A percentile compares a stretch with the other conserved stretches of the same genome.
Conservation (phyloP, 371 early-diverging fungal species). For the Mucor indicus region DNA sequence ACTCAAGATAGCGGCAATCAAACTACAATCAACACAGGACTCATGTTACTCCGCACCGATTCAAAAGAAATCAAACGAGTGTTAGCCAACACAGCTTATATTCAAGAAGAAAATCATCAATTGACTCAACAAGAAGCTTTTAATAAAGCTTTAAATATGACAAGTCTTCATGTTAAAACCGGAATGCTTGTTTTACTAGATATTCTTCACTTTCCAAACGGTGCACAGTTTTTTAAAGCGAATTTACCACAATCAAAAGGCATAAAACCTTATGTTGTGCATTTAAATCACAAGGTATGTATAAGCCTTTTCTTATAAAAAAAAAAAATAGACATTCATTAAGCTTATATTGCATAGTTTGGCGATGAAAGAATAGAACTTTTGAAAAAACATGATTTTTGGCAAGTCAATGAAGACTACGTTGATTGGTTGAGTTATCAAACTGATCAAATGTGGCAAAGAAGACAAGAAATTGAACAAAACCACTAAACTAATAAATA, state of each 20-base stretch:
- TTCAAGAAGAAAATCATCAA: constrained; percentile 1
- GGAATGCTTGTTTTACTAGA: constrained; percentile 21
- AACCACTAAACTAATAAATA: no score
- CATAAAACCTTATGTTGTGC: constrained; percentile 19
- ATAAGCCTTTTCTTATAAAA: no score
- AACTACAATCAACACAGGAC: constrained; percentile 1
- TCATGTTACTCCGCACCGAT: constrained; percentile 5
- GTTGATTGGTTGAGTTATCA: constrained; percentile 5
- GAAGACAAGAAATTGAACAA: no score
- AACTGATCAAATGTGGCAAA: constrained; percentile 8
- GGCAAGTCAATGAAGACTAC: constrained; percentile 10
- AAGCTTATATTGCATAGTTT: neutral
- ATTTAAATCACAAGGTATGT: constrained; percentile 21
- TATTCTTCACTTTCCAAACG: constrained; percentile 22
- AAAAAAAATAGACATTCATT: neutral
- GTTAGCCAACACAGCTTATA: constrained; percentile 8
- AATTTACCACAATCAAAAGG: constrained; percentile 3
- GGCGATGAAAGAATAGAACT: constrained; percentile 8
- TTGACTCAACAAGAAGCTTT: constrained; percentile 17
- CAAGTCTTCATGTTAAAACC: constrained; percentile 11
- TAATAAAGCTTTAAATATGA: constrained; percentile 11
- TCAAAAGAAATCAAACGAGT: constrained; percentile 4
- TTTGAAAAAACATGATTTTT: constrained; percentile 9
- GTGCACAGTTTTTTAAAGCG: constrained; percentile 9
- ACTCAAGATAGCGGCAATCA: constrained; percentile 10